Evolutionary conservation across 1,284 basidiomycete species (phyloP).

Genomic region (Fomes fomentarius): DNA sequence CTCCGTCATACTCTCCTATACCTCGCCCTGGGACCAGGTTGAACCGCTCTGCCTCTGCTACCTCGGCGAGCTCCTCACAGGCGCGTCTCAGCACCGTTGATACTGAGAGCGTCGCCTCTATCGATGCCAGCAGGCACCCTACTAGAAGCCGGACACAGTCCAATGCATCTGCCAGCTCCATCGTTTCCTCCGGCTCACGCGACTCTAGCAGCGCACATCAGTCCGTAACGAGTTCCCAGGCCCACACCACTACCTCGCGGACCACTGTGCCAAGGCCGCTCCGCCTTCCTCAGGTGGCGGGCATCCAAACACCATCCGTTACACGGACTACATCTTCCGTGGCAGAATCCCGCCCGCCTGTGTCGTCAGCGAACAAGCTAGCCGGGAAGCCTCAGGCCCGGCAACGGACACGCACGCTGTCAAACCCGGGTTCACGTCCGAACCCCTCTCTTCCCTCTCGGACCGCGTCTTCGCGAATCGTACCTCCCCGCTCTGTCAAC

Average conservation of each 20-base stretch:
- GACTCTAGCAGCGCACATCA: slow-evolving; percentile 19
- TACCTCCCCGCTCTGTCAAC: slow-evolving; percentile 16
- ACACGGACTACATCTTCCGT: slow-evolving; percentile 4
- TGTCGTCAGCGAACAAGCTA: slow-evolving; percentile 1
- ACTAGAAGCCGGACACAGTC: slow-evolving; percentile 20
- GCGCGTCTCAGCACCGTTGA: slow-evolving; percentile 12
- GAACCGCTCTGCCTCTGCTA: slow-evolving; percentile 22
- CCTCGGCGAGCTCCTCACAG: slow-evolving; percentile 19
- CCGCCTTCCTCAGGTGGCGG: slow-evolving; percentile 23
- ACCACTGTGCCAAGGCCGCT: slow-evolving; percentile 24
- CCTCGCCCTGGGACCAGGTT: slow-evolving; percentile 12
- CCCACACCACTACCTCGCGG: slow-evolving; percentile 14
- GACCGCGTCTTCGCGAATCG: slow-evolving; percentile 8
- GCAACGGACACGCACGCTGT: slow-evolving; percentile 22
- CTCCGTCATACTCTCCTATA: slow-evolving; percentile 10
- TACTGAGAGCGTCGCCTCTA: slow-evolving; percentile 16
- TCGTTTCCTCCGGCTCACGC: slow-evolving; percentile 22
- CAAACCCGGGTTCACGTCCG: slow-evolving; percentile 19
- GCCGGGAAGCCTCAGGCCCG: slow-evolving; percentile 1
- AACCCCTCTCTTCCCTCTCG: not conserved
- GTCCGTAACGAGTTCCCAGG: slow-evolving; percentile 22
- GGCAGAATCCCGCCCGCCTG: not conserved
- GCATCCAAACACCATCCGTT: slow-evolving; percentile 5
- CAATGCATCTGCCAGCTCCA: slow-evolving; percentile 25
- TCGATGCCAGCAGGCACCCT: slow-evolving; percentile 5